Evolutionary conservation across 768 basidiomycete species (phyloP).

Genomic region (button mushroom (Agaricus bisporus)): DNA sequence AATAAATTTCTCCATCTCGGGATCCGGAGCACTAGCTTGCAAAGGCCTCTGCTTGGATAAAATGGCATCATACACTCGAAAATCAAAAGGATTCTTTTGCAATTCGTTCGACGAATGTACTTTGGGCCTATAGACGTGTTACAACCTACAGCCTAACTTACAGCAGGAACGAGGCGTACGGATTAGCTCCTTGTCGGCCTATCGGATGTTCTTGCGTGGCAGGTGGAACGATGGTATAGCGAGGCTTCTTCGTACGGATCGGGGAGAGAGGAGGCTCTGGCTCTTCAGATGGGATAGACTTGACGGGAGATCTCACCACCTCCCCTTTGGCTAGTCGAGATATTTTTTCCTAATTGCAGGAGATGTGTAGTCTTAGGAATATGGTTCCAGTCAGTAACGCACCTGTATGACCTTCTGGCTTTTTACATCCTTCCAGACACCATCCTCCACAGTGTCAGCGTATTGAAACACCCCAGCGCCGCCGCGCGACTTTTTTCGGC

Average conservation of each 20-base stretch:
- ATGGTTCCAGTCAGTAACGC: neutral
- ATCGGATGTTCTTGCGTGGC: slow-evolving; percentile 19
- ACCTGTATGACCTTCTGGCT: slow-evolving; percentile 61
- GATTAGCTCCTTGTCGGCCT: slow-evolving; percentile 29
- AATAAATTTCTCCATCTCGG: slow-evolving; percentile 72
- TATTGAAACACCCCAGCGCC: slow-evolving; percentile 68
- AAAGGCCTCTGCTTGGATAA: slow-evolving; percentile 28
- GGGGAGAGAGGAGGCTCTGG: slow-evolving; percentile 11
- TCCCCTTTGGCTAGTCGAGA: slow-evolving; percentile 43
- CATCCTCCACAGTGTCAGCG: slow-evolving; percentile 70
- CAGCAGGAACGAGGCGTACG: slow-evolving; percentile 27
- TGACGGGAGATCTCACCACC: slow-evolving; percentile 15
- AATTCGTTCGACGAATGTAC: slow-evolving; percentile 48
- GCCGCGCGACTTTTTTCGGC: slow-evolving; percentile 56
- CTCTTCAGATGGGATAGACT: slow-evolving; percentile 11
- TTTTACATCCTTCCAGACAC: slow-evolving; percentile 58
- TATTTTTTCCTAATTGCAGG: slow-evolving; percentile 46
- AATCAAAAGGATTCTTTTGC: slow-evolving; percentile 27
- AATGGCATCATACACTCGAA: slow-evolving; percentile 73
- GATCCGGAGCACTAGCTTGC: slow-evolving; percentile 30
- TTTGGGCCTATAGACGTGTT: slow-evolving; percentile 38
- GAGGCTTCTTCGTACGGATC: slow-evolving; percentile 18
- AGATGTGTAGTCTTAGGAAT: neutral
- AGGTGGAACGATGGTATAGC: slow-evolving; percentile 45
- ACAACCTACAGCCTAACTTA: neutral